Conservation (phyloP, 306 rosid species). For the Acmispon strigosus region DNA sequence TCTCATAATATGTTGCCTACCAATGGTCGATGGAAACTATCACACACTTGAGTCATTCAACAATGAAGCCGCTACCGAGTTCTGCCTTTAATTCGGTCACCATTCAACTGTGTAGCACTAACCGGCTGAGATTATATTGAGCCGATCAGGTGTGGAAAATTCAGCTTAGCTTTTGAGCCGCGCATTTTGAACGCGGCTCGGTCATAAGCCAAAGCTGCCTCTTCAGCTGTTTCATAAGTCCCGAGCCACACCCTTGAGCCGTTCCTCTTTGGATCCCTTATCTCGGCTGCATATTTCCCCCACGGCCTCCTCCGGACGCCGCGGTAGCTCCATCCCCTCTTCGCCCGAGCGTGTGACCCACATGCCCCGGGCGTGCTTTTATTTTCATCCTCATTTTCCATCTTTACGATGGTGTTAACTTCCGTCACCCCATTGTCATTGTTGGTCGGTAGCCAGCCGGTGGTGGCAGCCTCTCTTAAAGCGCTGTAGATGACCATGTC, state of each 20-base stretch:
- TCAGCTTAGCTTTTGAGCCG: slow-evolving; percentile 48
- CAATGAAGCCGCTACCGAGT: too few relatives aligned
- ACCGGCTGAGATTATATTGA: background rate
- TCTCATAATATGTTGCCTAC: too few relatives aligned
- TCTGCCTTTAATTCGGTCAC: too few relatives aligned
- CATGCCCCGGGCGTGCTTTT: background rate
- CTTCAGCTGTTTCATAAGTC: slow-evolving; percentile 42
- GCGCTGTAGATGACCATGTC: slow-evolving; percentile 31
- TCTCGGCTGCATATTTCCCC: slow-evolving; percentile 59
- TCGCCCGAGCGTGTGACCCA: background rate
- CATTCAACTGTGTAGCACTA: too few relatives aligned
- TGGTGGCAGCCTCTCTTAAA: slow-evolving; percentile 22
- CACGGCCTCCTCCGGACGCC: slow-evolving; percentile 58
- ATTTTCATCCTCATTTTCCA: background rate
- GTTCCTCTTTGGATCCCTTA: slow-evolving; percentile 39
- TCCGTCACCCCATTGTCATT: background rate
- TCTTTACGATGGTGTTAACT: background rate
- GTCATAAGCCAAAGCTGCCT: slow-evolving; percentile 58
- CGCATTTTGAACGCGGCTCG: slow-evolving; percentile 53
- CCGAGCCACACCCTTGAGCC: slow-evolving; percentile 58
- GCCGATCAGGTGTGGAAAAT: slow-evolving; percentile 49
- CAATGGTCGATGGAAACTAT: too few relatives aligned
- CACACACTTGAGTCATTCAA: too few relatives aligned
- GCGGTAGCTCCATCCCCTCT: background rate
- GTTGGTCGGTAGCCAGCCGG: slow-evolving; percentile 15